Evolutionary conservation across 2,329 filamentous ascomycete genomes (phyloP), one percentile per base, ranked within the genome.

Genomic region (Claviceps digitariae): DNA sequence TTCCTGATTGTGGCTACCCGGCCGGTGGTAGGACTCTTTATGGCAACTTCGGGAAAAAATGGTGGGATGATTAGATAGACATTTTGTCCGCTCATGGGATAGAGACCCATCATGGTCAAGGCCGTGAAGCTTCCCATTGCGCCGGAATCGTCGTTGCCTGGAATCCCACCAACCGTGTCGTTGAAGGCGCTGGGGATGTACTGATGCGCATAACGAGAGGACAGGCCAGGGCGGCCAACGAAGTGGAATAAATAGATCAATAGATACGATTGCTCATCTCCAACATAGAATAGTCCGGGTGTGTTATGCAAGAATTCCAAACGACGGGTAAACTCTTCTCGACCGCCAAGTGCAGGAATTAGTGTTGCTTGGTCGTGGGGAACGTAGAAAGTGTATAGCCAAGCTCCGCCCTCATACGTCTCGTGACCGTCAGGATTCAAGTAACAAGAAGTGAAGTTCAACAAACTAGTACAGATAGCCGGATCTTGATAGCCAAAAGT

Each of bases 151-250:
- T 78, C 75, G 59, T 78, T 78, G 4, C 76, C 76, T 0, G 76
- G 75, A 36, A 78, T 73, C 0, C 85, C 85, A 34, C 70, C 71
- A 3, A 78, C 63, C 0, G 77, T 79, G 27, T 78, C 76, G 68
- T 87, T 86, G 73, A 88, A 88, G 51, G 79, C 75, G 1, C 71
- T 70, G 0, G 84, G 84, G 55, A 88, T 85, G 61, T 87, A 87
- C 57, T 69, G 74, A 60, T 84, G 82, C 0, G 75, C 72, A 58
- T 79, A 79, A 56, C 71, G 66, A 20, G 73, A 66, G 23, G 74
- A 77, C 31, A 76, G 66, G 0, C 70, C 84, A 0, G 84, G 84
- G 0, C 83, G 76, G 0, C 79, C 82, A 1, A 75, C 78, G 60
- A 86, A 87, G 67, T 88, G 84, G 69, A 77, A 78, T 57, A 76